phyloP scores from a whole-genome alignment of 192 early-diverging fungal genomes.

The Thamnidium elegans region DNA sequence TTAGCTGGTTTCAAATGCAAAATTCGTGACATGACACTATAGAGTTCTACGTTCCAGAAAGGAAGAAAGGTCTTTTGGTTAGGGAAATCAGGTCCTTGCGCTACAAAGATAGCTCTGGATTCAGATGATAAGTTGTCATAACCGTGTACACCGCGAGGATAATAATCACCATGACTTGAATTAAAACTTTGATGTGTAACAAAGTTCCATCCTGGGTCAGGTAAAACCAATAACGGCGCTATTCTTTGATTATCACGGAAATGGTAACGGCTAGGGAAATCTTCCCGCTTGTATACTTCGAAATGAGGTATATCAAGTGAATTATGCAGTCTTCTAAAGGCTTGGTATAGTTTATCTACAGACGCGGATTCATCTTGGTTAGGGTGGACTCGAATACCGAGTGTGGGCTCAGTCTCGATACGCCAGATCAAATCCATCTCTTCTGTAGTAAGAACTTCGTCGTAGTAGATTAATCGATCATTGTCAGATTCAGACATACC shows the following conservation, averaged over 20 bases:
- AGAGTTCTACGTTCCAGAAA: constrained; percentile 76
- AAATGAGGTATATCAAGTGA: constrained; percentile 43
- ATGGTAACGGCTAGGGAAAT: constrained; percentile 71
- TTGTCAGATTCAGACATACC: constrained; percentile 70
- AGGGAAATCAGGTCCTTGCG: constrained; percentile 55
- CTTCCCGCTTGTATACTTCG: constrained; percentile 67
- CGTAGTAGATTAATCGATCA: constrained; percentile 66
- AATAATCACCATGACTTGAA: constrained; percentile 13
- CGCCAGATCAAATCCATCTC: constrained; percentile 43
- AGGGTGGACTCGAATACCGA: constrained; percentile 54
- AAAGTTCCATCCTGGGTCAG: constrained; percentile 63
- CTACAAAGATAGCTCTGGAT: constrained; percentile 87
- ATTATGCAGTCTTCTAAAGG: constrained; percentile 14
- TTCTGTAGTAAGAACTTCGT: constrained; percentile 49
- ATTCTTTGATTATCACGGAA: constrained; percentile 63
- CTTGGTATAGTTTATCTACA: constrained; percentile 49
- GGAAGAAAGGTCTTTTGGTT: constrained; percentile 34
- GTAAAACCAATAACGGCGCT: constrained; percentile 69
- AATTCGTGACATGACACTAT: constrained; percentile 59
- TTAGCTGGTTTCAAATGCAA: constrained; percentile 56
- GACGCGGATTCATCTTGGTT: constrained; percentile 32
- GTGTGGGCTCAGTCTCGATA: constrained; percentile 58
- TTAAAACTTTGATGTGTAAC: constrained; percentile 41
- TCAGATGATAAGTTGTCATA: constrained; percentile 73
- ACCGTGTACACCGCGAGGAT: constrained; percentile 71